phyloP scores from a whole-genome alignment of 1,284 basidiomycete genomes.

The Ganoderma lingzhi region DNA sequence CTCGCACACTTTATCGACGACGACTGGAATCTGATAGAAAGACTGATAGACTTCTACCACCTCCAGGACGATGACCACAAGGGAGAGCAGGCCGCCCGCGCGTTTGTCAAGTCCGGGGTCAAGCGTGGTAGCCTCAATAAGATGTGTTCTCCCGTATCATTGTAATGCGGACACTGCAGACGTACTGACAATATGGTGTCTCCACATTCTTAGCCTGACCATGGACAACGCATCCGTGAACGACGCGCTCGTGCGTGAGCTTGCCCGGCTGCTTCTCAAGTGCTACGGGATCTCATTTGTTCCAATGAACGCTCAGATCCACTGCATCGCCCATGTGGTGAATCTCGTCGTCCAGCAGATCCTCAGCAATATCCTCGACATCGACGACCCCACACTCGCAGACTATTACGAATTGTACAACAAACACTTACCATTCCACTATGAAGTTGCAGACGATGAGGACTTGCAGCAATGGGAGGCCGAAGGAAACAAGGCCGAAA shows the following conservation, averaged over 20 bases:
- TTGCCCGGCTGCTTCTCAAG: constrained; percentile 1
- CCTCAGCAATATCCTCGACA: constrained; percentile 39
- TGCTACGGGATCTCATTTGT: not conserved
- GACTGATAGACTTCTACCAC: not conserved
- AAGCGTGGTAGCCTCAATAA: not conserved
- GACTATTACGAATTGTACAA: constrained; percentile 33
- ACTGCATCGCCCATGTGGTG: constrained; percentile 42
- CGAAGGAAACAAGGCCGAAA: not conserved
- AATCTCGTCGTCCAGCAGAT: constrained; percentile 49
- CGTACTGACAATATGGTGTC: constrained; percentile 5
- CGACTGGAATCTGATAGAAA: not conserved
- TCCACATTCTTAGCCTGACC: constrained; percentile 2
- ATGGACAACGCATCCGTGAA: constrained; percentile 40
- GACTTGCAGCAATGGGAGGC: not conserved
- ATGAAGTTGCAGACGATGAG: not conserved
- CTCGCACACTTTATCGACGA: not conserved
- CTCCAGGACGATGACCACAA: not conserved
- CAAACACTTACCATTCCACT: not conserved
- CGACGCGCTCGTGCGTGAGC: constrained; percentile 24
- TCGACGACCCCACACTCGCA: constrained; percentile 38
- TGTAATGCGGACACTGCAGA: too few species aligned
- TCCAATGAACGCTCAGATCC: constrained; percentile 16
- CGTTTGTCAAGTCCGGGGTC: not conserved
- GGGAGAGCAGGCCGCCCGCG: not conserved
- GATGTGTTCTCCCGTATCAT: not conserved